A percentile compares a stretch with the other conserved stretches of the same genome.
These are phyloP conservation scores for Chytridiales sp. DNA, from an alignment of 371 early-diverging fungal species.

Conservation along the genomic window DNA sequence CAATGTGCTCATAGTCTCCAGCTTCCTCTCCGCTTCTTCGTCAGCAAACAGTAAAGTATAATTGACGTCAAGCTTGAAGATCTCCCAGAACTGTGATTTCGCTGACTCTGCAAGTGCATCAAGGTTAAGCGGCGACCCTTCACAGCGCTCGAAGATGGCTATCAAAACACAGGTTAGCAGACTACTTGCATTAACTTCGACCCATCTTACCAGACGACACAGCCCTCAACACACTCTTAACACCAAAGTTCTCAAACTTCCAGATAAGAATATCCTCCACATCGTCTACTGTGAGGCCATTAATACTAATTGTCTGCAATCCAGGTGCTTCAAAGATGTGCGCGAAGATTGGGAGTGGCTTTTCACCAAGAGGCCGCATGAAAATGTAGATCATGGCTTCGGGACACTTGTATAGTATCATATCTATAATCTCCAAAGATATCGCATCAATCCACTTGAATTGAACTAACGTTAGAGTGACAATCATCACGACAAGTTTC, in stretches of 20 bases:
- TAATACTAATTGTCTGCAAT: neutral
- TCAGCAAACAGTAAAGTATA: neutral
- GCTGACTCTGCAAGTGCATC: too few species aligned
- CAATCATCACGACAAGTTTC: neutral
- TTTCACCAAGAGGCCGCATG: neutral
- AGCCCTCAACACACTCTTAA: neutral
- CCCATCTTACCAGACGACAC: too few species aligned
- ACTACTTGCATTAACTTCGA: too few species aligned
- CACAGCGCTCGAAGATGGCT: too few species aligned
- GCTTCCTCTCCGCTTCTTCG: neutral
- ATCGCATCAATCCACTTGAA: conserved; percentile 1
- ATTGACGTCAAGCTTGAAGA: neutral
- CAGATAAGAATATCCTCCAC: too few species aligned
- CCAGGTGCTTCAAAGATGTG: too few species aligned
- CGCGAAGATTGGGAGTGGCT: too few species aligned
- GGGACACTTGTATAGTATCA: neutral
- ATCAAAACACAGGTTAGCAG: too few species aligned
- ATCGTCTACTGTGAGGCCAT: neutral
- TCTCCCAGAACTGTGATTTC: neutral
- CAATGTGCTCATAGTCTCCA: neutral
- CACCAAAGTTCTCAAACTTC: neutral
- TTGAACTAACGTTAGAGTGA: neutral
- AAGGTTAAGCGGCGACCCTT: too few species aligned
- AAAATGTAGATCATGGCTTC: neutral
- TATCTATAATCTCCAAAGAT: conserved; percentile 2